Percentiles rank a stretch among this genome's conserved stretches.
These are phyloP conservation scores for Pisolithus microcarpus DNA, from an alignment of 768 basidiomycete species.

Conservation along the genomic window DNA sequence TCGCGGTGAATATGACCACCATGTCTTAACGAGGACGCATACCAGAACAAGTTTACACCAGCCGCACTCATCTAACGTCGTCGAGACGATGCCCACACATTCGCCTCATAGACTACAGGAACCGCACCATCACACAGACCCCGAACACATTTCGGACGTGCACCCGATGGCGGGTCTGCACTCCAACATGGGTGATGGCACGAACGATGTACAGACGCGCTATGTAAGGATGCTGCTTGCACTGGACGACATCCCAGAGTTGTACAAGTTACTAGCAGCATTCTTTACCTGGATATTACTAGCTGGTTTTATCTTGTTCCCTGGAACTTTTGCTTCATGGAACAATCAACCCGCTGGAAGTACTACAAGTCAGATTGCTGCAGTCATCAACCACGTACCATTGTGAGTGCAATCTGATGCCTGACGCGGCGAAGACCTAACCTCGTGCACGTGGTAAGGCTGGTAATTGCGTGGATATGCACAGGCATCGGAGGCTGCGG, in stretches of 20 bases:
- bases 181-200: conserved; percentile 12
- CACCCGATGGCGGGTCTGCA: conserved; percentile 13
- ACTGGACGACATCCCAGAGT: conserved; percentile 46
- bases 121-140: background rate
- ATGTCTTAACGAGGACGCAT: conserved; percentile 8
- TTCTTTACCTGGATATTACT: conserved; percentile 61
- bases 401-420: conserved; percentile 31
- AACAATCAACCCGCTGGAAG: conserved; percentile 17
- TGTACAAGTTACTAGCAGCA: conserved; percentile 43
- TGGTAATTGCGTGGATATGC: conserved; percentile 48
- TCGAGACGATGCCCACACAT: background rate
- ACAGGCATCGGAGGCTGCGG: conserved; percentile 46
- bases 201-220: conserved; percentile 28
- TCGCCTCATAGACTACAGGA: background rate
- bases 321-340: conserved; percentile 52
- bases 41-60: conserved; percentile 14
- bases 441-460: conserved; percentile 26
- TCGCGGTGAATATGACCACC: conserved; percentile 4
- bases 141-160: background rate
- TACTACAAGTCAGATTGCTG: conserved; percentile 28
- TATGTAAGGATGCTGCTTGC: conserved; percentile 61
- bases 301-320: conserved; percentile 57
- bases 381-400: conserved; percentile 35
- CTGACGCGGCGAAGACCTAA: background rate
- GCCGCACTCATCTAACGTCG: conserved; percentile 1